Evolutionary conservation across 495 filamentous ascomycete genomes (phyloP).

Genomic region (Friedmanniomyces endolithicus): DNA sequence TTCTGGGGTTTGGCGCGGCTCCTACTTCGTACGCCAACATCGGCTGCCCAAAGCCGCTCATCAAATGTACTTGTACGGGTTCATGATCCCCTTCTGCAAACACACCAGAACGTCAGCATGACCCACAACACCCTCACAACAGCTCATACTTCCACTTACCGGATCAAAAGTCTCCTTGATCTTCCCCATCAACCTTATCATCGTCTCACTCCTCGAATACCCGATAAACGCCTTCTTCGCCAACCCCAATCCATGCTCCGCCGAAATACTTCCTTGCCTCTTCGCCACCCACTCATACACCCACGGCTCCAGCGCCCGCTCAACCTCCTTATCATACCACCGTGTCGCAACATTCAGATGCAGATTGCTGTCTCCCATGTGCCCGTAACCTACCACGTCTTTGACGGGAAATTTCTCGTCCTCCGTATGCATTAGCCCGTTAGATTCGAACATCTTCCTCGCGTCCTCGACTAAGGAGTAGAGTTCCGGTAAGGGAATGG

Average conservation of each 20-base stretch:
- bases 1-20: no score
- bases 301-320: constrained; percentile 82
- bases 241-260: constrained; percentile 86
- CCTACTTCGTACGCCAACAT: no score
- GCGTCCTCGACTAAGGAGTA: constrained; percentile 82
- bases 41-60: no score
- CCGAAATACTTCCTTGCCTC: constrained; percentile 81
- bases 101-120: neutral
- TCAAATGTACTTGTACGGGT: constrained; percentile 76
- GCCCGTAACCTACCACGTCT: constrained; percentile 86
- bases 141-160: constrained; percentile 13
- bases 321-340: constrained; percentile 74
- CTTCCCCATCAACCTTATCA: constrained; percentile 83
- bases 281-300: constrained; percentile 93
- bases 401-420: constrained; percentile 64
- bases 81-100: constrained; percentile 72
- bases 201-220: constrained; percentile 77
- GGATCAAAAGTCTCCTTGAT: constrained; percentile 87
- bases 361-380: constrained; percentile 94
- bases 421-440: constrained; percentile 60
- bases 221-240: constrained; percentile 91
- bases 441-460: constrained; percentile 51
- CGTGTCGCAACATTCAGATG: constrained; percentile 80
- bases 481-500: constrained; percentile 77
- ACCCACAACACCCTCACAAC: neutral